Percentiles rank a stretch among this genome's conserved stretches.
phyloP scores from a whole-genome alignment of 768 basidiomycete genomes.

The Suillus americanus region DNA sequence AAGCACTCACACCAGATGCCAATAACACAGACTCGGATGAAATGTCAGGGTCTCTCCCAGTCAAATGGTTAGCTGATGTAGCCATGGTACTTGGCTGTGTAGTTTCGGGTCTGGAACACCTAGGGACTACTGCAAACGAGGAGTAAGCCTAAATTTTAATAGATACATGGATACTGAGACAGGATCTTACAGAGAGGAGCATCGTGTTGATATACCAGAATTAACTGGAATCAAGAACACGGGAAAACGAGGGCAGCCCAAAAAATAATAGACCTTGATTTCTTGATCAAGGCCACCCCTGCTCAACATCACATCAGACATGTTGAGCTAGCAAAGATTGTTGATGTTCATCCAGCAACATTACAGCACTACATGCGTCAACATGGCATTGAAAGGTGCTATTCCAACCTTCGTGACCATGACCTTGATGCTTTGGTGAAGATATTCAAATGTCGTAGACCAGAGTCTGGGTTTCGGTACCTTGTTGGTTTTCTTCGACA shows the following conservation, averaged over 20 bases:
- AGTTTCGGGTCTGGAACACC: slow-evolving; percentile 1
- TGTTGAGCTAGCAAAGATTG: slow-evolving; percentile 7
- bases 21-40: background rate
- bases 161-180: background rate
- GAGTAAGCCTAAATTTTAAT: background rate
- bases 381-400: slow-evolving; percentile 10
- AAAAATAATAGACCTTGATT: slow-evolving; percentile 10
- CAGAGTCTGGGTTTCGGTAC: slow-evolving; percentile 20
- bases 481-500: slow-evolving; percentile 13
- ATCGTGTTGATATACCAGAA: background rate
- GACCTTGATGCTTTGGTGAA: slow-evolving; percentile 19
- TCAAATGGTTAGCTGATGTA: slow-evolving; percentile 10
- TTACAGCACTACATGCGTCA: slow-evolving; percentile 13
- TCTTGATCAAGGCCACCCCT: slow-evolving; percentile 13
- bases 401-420: slow-evolving; percentile 14
- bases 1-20: slow-evolving; percentile 5
- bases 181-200: background rate
- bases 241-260: slow-evolving; percentile 11
- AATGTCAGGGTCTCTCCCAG: background rate
- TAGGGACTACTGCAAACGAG: background rate
- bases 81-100: slow-evolving; percentile 11
- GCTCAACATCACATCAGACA: background rate
- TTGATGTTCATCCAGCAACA: slow-evolving; percentile 17
- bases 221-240: slow-evolving; percentile 4
- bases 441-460: slow-evolving; percentile 12